Conservation (phyloP, 257 asterid genomes). For the Voacanga thouarsii region DNA sequence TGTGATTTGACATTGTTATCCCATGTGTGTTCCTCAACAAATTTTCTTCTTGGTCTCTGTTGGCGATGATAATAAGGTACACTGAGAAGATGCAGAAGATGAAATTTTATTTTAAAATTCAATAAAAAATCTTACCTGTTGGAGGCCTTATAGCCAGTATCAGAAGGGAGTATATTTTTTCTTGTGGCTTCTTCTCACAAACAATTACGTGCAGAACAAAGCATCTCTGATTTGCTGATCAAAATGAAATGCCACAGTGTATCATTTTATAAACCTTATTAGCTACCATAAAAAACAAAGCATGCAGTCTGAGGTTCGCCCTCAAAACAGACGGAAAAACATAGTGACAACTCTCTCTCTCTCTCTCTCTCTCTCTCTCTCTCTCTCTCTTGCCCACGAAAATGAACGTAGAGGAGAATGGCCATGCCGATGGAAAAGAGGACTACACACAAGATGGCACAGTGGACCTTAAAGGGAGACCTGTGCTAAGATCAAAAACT, state of each 20-base stretch:
- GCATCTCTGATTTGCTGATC: neutral
- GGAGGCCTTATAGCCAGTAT: neutral
- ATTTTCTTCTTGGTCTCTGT: too few relatives aligned
- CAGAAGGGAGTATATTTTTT: neutral
- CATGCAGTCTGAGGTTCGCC: neutral
- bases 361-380: slow-evolving; percentile 13
- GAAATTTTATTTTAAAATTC: neutral
- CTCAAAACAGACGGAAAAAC: neutral
- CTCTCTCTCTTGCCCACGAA: slow-evolving; percentile 15
- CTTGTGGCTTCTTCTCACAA: neutral
- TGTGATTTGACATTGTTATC: neutral
- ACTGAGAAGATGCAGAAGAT: neutral
- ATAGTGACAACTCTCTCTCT: neutral
- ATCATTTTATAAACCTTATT: neutral
- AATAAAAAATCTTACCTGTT: neutral
- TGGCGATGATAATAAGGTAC: too few relatives aligned
- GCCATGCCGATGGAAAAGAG: slow-evolving; percentile 25
- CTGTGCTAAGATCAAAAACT: slow-evolving; percentile 53
- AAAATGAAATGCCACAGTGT: neutral
- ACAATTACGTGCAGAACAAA: neutral
- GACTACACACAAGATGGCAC: slow-evolving; percentile 71
- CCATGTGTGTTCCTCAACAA: neutral
- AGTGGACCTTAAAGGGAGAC: slow-evolving; percentile 57
- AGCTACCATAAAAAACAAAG: neutral
- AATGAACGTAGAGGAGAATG: slow-evolving; percentile 38